These are phyloP conservation scores for Phyllosticta capitalensis DNA, from an alignment of 2,329 filamentous ascomycete species.

Conservation along the genomic window DNA sequence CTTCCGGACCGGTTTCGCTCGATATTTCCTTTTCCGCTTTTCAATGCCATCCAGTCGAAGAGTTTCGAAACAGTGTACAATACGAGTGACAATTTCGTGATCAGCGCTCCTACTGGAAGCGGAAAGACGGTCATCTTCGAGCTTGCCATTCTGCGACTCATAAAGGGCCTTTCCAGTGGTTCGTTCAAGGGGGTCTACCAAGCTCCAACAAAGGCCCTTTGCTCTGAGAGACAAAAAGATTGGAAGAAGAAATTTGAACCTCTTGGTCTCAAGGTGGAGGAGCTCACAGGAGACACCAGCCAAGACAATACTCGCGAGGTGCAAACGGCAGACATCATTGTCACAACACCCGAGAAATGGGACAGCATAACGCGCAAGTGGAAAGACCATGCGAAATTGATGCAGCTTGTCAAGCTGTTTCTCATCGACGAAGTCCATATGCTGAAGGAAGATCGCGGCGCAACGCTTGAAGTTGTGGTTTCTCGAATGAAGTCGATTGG, in stretches of 20 bases:
- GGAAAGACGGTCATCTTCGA: constrained; percentile 79
- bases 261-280: constrained; percentile 59
- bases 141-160: constrained; percentile 66
- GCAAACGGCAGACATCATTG: constrained; percentile 67
- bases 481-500: constrained; percentile 79
- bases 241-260: constrained; percentile 66
- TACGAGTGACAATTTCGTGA: constrained; percentile 64
- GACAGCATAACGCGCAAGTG: constrained; percentile 82
- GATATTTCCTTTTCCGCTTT: constrained; percentile 63
- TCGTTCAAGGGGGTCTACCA: constrained; percentile 78
- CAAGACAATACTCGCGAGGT: constrained; percentile 56
- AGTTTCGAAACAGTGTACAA: constrained; percentile 60
- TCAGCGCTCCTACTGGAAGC: constrained; percentile 75
- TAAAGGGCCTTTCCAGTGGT: constrained; percentile 45
- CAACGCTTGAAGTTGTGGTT: constrained; percentile 73
- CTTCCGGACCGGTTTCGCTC: constrained; percentile 61
- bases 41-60: constrained; percentile 78
- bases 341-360: constrained; percentile 88
- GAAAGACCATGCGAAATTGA: constrained; percentile 66
- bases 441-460: constrained; percentile 67
- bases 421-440: constrained; percentile 86
- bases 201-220: constrained; percentile 76
- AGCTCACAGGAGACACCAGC: constrained; percentile 75
- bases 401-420: constrained; percentile 68
- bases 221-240: constrained; percentile 64